Percentiles rank a stretch among this genome's conserved stretches.
These are phyloP conservation scores for Metroxylon sagu DNA, from an alignment of 176 grass and related monocot species.

Conservation along the genomic window DNA sequence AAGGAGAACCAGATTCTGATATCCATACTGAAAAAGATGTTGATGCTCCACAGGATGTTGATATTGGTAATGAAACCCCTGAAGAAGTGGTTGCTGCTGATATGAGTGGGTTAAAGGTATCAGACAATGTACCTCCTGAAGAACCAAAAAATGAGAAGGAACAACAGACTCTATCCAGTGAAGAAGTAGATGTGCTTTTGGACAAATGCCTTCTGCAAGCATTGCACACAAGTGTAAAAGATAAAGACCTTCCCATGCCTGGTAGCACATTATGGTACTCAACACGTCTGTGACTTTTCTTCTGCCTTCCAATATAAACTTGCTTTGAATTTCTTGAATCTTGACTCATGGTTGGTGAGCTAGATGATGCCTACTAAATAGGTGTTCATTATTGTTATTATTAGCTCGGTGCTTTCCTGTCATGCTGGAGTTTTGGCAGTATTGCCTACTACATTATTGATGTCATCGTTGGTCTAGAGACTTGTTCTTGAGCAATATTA, in stretches of 20 bases:
- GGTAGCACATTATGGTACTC: constrained; percentile 83
- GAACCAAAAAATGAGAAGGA: constrained; percentile 46
- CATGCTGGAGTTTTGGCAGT: no score
- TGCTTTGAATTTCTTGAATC: no score
- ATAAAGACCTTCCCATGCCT: constrained; percentile 77
- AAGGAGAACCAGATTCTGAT: constrained; percentile 25
- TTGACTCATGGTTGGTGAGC: no score
- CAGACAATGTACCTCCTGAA: constrained; percentile 29
- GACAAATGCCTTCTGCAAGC: constrained; percentile 91
- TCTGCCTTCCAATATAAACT: no score
- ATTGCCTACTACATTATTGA: no score
- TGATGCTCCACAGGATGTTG: constrained; percentile 3
- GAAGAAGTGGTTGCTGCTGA: constrained; percentile 41
- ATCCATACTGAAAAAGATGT: constrained; percentile 20
- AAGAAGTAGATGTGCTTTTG: constrained; percentile 83
- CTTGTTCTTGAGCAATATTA: no score
- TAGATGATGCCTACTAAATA: no score
- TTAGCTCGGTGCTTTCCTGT: no score
- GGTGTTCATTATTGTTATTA: no score
- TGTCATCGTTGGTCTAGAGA: no score
- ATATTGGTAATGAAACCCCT: constrained; percentile 20
- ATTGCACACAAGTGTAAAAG: constrained; percentile 70
- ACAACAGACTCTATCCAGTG: constrained; percentile 49
- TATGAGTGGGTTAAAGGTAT: constrained; percentile 38
- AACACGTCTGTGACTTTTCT: no score